Evolutionary conservation across 371 early-diverging fungal species (phyloP).

Genomic region (Syncephalastrum sp.): DNA sequence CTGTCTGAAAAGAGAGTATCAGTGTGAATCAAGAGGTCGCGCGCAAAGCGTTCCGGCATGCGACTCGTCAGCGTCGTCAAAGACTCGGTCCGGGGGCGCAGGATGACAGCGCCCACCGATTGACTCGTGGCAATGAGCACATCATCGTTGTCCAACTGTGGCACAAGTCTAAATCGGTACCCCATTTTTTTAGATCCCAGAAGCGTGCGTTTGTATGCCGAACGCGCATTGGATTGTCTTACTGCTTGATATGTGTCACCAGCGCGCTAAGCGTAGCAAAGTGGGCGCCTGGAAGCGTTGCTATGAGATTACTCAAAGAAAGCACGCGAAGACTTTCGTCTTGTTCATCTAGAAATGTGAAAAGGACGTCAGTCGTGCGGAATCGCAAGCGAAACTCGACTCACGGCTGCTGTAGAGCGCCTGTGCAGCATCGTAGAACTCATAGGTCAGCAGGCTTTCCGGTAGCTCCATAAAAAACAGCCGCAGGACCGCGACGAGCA

Average conservation of each 20-base stretch:
- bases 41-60: conserved; percentile 46
- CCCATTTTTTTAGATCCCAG: not conserved
- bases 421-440: conserved; percentile 72
- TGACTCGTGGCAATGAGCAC: conserved; percentile 31
- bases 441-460: conserved; percentile 64
- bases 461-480: conserved; percentile 74
- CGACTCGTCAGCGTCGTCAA: conserved; percentile 54
- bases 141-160: conserved; percentile 8
- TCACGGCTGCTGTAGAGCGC: conserved; percentile 60
- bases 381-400: conserved; percentile 1
- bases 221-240: conserved; percentile 6
- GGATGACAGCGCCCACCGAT: conserved; percentile 54
- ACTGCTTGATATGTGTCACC: conserved; percentile 42
- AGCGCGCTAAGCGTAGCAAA: conserved; percentile 53
- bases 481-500: conserved; percentile 64
- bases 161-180: not conserved
- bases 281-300: conserved; percentile 53
- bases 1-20: conserved; percentile 32
- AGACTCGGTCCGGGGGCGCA: conserved; percentile 52
- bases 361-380: not conserved
- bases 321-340: conserved; percentile 45
- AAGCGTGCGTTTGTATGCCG: not conserved
- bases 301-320: conserved; percentile 57
- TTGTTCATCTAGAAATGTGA: conserved; percentile 25
- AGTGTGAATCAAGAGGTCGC: conserved; percentile 47